Base-by-base conservation (phyloP, 1,284 basidiomycete genomes). In the Sporisorium exsertum region DNA sequence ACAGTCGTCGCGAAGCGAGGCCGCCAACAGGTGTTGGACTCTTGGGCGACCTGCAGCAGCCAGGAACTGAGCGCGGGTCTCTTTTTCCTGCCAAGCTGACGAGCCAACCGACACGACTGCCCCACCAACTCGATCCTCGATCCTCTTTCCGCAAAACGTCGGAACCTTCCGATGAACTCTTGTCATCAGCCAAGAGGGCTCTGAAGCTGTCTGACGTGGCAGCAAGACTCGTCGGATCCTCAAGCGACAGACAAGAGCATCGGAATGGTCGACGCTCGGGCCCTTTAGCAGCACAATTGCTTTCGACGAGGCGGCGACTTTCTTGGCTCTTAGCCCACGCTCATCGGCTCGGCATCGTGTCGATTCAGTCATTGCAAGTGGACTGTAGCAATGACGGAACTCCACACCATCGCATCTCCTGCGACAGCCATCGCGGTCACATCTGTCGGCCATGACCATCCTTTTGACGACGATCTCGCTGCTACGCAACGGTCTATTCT, bases 401-500 rank as follows among this genome's bases (percentile, higher is more conserved):
- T 24, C 3, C 15, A 40, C 32, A 32, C 50, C 35, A 20, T 58
- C 35, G 16, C 3, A 33, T 49, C 35, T 35, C 13, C 51, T 18
- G 9, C 32, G 33, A n/a, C 24, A 35, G 53, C 49, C 54, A 49
- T 42, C 27, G 58, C 58, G 37, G n/a, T 32, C 43, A 22, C 60
- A 15, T 15, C 26, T 2, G 29, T 1, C 29, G 22, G 22, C n/a
- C 29, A 27, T 32, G 46, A 63, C 37, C 47, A 45, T 22, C 33
- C 43, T 18, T 29, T 18, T 5, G 68, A 71, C 24, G 68, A 77
- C 32, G 64, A 72, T 13, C 27, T 69, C 6, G 69, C 70, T 43
- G 64, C 68, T 22, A 77, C 74, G 13, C 70, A 72, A 52, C 69
- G 62, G 20, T 73, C 74, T 22, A 60, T 77, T 2, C 54, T 77